Conservation (phyloP, 495 filamentous ascomycete species). For the Aspergillus haitiensis region DNA sequence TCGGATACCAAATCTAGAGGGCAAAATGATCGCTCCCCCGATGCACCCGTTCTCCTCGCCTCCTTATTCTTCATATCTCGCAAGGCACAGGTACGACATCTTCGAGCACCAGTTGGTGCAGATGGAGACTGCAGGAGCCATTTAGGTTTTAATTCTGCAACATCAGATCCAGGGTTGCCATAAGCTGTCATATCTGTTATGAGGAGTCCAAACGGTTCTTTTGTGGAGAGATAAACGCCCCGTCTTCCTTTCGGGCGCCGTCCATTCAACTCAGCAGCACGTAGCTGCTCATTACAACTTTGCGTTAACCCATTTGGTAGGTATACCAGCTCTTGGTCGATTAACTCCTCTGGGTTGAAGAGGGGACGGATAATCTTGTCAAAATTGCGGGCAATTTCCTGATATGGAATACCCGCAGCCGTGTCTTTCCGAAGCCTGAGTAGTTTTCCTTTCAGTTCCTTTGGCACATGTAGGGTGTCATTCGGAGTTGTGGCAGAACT, state of each 20-base stretch:
- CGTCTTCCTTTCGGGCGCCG: conserved; percentile 47
- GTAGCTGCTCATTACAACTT: conserved; percentile 54
- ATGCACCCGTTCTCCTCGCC: conserved; percentile 21
- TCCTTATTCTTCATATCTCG: conserved; percentile 56
- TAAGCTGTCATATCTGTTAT: conserved; percentile 76
- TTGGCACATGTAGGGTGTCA: conserved; percentile 25
- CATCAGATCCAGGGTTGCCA: conserved; percentile 41
- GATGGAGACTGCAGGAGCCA: conserved; percentile 85
- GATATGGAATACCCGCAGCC: conserved; percentile 53
- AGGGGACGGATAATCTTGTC: conserved; percentile 57
- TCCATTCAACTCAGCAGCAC: conserved; percentile 31
- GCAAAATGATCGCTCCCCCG: conserved; percentile 49
- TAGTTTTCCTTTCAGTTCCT: conserved; percentile 49
- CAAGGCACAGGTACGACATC: conserved; percentile 87
- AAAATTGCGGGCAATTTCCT: conserved; percentile 58
- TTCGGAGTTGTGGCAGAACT: conserved; percentile 14
- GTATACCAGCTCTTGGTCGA: conserved; percentile 59
- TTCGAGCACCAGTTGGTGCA: conserved; percentile 60
- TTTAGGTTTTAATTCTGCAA: conserved; percentile 90
- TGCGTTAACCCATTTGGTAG: conserved; percentile 48
- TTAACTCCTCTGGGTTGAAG: conserved; percentile 57
- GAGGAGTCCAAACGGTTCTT: conserved; percentile 64
- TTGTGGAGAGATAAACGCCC: conserved; percentile 59
- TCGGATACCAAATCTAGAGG: conserved; percentile 56
- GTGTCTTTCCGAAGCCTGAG: conserved; percentile 67